Evolutionary conservation across 306 rosid species (phyloP), one percentile per base, ranked within the genome.

Genomic region (Morella rubra): DNA sequence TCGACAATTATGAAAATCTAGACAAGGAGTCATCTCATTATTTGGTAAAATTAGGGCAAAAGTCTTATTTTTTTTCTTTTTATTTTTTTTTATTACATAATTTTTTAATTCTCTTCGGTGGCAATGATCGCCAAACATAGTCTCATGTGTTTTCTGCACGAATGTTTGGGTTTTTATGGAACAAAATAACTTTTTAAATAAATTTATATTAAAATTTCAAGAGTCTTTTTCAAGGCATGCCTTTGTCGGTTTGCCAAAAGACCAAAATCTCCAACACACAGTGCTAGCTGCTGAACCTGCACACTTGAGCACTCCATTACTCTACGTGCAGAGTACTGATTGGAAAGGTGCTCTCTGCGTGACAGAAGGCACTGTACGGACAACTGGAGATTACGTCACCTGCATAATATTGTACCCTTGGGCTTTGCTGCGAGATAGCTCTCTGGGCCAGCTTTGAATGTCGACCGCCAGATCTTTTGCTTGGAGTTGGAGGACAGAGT

Each of bases 331-430:
- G 47, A 50, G 1, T 7, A 14, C 3, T 16, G 8, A 72, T 73
- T 69, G 68, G 71, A 0, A 0, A 47, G 16, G 18, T 32, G 11
- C 49, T 37, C 8, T 27, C 10, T 32, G 60, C 76, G 18, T 76
- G 75, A 55, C 69, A 56, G 75, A 8, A 15, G 37, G 37, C 49
- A 60, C 79, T 24, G 51, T 54, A 62, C 80, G 73, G 24, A 56
- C 69, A 8, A 73, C 82, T 70, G 80, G 82, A 69, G 80, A 80
- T 80, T 76, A 70, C 84, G 84, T 84, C 84, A 84, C 80, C 84
- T 76, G 74, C 80, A 32, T 32, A 32, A 11, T 65, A 77, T 59
- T 62, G 84, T 73, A 84, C 80, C 55, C n/a, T n/a, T n/a, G n/a
- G n/a, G n/a, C n/a, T 16, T 45, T 13, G 41, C 15, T 13, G 20